phyloP scores from a whole-genome alignment of 2,329 filamentous ascomycete genomes.

The Aspergillus novoparasiticus region DNA sequence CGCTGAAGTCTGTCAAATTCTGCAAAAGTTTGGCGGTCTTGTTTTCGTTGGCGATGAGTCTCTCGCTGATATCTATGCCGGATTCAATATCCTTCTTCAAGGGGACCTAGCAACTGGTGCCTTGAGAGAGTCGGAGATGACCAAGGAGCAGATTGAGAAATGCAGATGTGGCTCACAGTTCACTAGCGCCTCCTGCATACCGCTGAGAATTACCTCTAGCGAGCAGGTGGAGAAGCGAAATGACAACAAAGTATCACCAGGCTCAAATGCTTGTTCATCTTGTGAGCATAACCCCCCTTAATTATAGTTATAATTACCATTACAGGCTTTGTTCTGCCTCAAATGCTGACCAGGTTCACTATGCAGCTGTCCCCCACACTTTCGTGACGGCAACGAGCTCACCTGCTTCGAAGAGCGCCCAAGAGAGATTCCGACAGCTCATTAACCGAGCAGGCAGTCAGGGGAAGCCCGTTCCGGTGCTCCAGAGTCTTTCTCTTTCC shows the following conservation, averaged over 20 bases:
- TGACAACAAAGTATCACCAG: conserved; percentile 9
- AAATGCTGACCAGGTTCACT: conserved; percentile 10
- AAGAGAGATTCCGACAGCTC: conserved; percentile 35
- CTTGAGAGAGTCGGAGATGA: conserved; percentile 44
- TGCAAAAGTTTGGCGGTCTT: conserved; percentile 46
- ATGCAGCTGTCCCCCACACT: conserved; percentile 39
- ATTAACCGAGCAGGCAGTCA: conserved; percentile 29
- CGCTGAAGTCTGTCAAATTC: conserved; percentile 48
- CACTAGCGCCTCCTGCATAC: conserved; percentile 33
- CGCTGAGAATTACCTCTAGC: conserved; percentile 28
- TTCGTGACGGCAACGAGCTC: conserved; percentile 38
- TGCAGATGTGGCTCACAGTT: conserved; percentile 49
- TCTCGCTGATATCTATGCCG: conserved; percentile 45
- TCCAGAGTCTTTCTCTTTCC: conserved; percentile 41
- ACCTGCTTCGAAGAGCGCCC: conserved; percentile 30
- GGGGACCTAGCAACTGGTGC: conserved; percentile 44
- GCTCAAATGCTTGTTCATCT: conserved; percentile 23
- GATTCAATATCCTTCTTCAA: conserved; percentile 48
- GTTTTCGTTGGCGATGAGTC: conserved; percentile 47
- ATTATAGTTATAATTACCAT: background rate
- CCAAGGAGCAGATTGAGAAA: conserved; percentile 27
- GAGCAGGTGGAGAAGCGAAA: conserved; percentile 23
- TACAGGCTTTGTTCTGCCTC: background rate
- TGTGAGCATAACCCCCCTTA: conserved; percentile 20
- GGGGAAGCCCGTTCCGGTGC: conserved; percentile 45